These are phyloP conservation scores for Casuarina cunninghamiana DNA, from an alignment of 306 rosid genomes.

Conservation along the genomic window DNA sequence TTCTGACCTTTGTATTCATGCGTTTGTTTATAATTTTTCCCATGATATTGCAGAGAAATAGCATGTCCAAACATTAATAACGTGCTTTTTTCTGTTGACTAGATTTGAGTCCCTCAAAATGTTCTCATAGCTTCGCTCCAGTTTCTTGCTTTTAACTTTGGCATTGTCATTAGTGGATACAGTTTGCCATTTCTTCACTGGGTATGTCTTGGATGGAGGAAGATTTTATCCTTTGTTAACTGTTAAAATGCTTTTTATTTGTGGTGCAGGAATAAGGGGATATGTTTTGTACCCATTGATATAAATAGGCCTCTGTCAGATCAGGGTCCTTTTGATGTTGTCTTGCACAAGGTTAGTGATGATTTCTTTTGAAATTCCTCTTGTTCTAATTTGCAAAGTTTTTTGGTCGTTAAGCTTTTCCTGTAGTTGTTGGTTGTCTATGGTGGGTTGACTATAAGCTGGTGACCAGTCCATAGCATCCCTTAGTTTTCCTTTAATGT, in stretches of 20 bases:
- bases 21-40: background rate
- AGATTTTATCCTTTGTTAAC: background rate
- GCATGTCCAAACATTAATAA: background rate
- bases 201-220: background rate
- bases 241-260: background rate
- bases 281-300: slow-evolving; percentile 1
- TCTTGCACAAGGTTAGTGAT: slow-evolving; percentile 14
- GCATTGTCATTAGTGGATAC: background rate
- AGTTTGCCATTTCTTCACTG: background rate
- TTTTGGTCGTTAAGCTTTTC: background rate
- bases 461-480: background rate
- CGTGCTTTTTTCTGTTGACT: background rate
- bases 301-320: slow-evolving; percentile 13
- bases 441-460: background rate
- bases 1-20: background rate
- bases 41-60: background rate
- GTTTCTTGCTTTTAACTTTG: background rate
- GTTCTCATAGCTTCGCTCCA: background rate
- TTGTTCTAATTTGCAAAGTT: background rate
- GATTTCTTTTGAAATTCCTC: background rate
- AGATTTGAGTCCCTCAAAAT: background rate
- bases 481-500: background rate
- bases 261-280: slow-evolving; percentile 9
- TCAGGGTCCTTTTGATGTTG: slow-evolving; percentile 12
- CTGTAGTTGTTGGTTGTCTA: background rate